phyloP scores from a whole-genome alignment of 1,284 basidiomycete genomes.

The Trametes polyzona region DNA sequence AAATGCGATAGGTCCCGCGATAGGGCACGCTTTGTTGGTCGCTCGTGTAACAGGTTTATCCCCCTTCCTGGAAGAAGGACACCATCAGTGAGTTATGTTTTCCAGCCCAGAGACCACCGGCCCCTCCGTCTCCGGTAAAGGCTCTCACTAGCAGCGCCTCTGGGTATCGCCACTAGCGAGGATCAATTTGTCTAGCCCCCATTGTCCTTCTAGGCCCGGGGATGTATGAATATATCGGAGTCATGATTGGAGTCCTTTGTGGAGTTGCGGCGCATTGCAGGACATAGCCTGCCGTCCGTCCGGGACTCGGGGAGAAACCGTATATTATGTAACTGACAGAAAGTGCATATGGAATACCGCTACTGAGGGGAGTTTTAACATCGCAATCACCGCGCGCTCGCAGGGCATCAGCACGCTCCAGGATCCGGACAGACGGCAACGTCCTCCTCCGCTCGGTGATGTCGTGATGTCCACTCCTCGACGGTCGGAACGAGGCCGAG shows the following conservation, averaged over 20 bases:
- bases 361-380: neutral
- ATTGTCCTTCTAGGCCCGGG: neutral
- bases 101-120: too few relatives aligned
- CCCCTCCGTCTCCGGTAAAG: too few relatives aligned
- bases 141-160: too few relatives aligned
- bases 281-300: constrained; percentile 1
- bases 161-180: too few relatives aligned
- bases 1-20: neutral
- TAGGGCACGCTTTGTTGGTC: neutral
- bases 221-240: neutral
- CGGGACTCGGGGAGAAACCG: constrained; percentile 13
- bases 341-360: constrained; percentile 4
- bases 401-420: constrained; percentile 13
- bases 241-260: constrained; percentile 10
- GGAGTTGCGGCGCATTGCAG: neutral
- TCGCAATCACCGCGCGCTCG: constrained; percentile 16
- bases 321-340: constrained; percentile 24
- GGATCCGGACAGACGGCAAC: constrained; percentile 1
- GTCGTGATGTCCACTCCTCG: constrained; percentile 1
- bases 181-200: neutral
- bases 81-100: too few relatives aligned
- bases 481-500: neutral
- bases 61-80: too few relatives aligned
- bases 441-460: constrained; percentile 12
- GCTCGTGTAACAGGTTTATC: too few relatives aligned